These are phyloP conservation scores for Fistulifera pelliculosa DNA, from an alignment of 108 stramenopile species.

Conservation along the genomic window DNA sequence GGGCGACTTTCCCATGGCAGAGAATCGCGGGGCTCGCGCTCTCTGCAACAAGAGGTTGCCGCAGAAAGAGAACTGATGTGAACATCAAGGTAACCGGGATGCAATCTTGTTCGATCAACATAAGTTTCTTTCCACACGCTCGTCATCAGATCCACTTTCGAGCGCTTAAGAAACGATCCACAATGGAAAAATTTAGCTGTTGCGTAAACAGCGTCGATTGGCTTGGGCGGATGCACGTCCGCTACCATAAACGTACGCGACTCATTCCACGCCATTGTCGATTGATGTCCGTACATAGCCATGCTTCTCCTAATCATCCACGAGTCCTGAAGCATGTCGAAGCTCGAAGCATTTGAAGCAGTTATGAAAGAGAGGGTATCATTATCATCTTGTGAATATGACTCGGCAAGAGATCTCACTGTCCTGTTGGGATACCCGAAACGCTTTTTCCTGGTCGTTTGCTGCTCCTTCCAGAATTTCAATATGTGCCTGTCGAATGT, in stretches of 20 bases:
- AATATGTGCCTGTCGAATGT: background rate
- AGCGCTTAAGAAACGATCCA: background rate
- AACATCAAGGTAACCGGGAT: conserved; percentile 52
- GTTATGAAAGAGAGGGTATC: background rate
- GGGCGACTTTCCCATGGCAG: conserved; percentile 71
- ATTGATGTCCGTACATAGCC: background rate
- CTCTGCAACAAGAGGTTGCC: conserved; percentile 25
- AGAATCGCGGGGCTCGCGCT: conserved; percentile 30
- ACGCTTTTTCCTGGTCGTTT: background rate
- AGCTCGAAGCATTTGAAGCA: background rate
- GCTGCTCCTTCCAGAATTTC: background rate
- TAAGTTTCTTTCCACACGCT: conserved; percentile 24
- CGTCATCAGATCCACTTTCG: too few relatives aligned
- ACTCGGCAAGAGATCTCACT: background rate
- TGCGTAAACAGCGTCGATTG: conserved; percentile 5
- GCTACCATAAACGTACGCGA: background rate
- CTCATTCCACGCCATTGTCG: background rate
- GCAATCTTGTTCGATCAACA: conserved; percentile 40
- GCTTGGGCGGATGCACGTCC: background rate
- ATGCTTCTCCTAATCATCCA: conserved; percentile 6
- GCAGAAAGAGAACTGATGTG: conserved; percentile 72
- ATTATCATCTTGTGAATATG: conserved; percentile 1
- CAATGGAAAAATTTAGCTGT: background rate
- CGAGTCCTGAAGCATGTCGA: background rate
- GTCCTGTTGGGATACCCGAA: too few relatives aligned